phyloP scores from a whole-genome alignment of 2,329 filamentous ascomycete genomes.

The Zelopaecilomyces penicillatus region DNA sequence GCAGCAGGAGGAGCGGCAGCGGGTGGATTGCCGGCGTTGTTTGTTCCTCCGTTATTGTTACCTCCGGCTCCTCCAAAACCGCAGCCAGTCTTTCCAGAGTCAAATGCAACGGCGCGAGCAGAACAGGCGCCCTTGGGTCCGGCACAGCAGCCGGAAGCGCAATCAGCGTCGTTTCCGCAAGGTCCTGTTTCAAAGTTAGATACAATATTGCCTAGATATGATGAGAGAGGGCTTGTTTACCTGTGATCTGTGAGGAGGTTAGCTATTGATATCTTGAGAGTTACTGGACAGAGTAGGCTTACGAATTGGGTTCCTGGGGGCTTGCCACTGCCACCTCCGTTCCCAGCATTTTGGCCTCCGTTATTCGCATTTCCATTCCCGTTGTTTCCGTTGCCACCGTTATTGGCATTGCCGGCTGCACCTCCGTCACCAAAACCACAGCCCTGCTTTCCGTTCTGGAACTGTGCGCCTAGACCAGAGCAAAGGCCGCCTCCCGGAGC shows the following conservation, averaged over 20 bases:
- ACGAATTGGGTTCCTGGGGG: too few relatives aligned
- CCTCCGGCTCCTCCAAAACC: slow-evolving; percentile 13
- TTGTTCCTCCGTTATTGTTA: too few relatives aligned
- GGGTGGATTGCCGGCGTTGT: neutral
- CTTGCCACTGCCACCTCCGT: too few relatives aligned
- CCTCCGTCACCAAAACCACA: slow-evolving; percentile 19
- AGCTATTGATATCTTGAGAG: too few relatives aligned
- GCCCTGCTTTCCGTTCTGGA: slow-evolving; percentile 22
- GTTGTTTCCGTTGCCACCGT: neutral
- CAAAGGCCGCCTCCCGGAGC: slow-evolving; percentile 19
- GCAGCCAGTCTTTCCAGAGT: slow-evolving; percentile 25
- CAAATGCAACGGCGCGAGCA: slow-evolving; percentile 16
- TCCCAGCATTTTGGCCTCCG: too few relatives aligned
- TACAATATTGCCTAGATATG: neutral
- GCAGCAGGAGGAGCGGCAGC: neutral
- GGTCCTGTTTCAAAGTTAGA: slow-evolving; percentile 14
- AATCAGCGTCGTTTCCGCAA: slow-evolving; percentile 18
- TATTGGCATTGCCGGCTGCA: neutral
- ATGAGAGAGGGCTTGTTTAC: neutral
- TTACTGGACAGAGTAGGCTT: too few relatives aligned
- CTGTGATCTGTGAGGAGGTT: too few relatives aligned
- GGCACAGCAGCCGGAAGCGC: slow-evolving; percentile 24
- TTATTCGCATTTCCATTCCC: too few relatives aligned
- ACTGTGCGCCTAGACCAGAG: slow-evolving; percentile 20
- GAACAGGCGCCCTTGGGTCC: slow-evolving; percentile 20